These are phyloP conservation scores for Sclerotinia borealis DNA, from an alignment of 2,329 filamentous ascomycete species.

Conservation along the genomic window DNA sequence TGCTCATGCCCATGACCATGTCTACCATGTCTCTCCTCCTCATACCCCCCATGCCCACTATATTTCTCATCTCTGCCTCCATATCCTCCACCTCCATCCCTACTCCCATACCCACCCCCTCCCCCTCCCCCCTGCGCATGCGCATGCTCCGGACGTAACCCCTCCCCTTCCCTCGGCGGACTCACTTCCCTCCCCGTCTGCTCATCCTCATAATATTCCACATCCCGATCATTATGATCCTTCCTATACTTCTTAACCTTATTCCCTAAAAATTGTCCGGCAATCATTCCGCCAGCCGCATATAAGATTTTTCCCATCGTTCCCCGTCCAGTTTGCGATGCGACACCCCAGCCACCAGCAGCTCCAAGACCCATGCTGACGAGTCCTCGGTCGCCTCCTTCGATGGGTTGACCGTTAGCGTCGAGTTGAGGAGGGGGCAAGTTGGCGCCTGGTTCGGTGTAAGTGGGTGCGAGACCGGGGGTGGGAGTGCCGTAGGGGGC, in stretches of 20 bases:
- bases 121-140: too few species aligned
- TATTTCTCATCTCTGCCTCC: neutral
- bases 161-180: neutral
- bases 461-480: neutral
- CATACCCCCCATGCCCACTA: neutral
- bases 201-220: slow-evolving; percentile 3
- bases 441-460: slow-evolving; percentile 6
- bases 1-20: neutral
- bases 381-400: slow-evolving; percentile 8
- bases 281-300: neutral
- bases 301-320: neutral
- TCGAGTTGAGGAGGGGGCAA: neutral
- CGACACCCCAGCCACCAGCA: neutral
- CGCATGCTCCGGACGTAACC: neutral
- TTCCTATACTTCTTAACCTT: slow-evolving; percentile 2
- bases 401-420: neutral
- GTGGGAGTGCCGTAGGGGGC: neutral
- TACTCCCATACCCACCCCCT: too few species aligned
- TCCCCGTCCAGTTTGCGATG: neutral
- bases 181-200: neutral
- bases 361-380: slow-evolving; percentile 9
- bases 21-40: slow-evolving; percentile 3
- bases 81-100: slow-evolving; percentile 1
- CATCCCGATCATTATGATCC: slow-evolving; percentile 4
- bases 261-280: slow-evolving; percentile 2